Conservation (phyloP, 2,329 filamentous ascomycete species). For the Seiridium cupressi region DNA sequence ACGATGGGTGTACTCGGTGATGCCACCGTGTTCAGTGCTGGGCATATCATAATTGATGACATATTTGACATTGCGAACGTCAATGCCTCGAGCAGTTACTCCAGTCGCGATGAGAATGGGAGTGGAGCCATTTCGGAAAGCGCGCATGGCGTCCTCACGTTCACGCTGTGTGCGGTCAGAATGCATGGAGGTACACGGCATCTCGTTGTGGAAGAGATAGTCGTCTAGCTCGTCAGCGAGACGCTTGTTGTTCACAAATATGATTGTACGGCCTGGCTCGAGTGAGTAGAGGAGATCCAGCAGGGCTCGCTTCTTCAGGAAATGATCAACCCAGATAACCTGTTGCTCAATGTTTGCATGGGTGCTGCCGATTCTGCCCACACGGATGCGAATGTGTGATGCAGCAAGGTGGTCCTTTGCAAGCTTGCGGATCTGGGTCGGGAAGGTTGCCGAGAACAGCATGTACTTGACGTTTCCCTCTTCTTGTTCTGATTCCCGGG, state of each 20-base stretch:
- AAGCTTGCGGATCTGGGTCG: slow-evolving; percentile 72
- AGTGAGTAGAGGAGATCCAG: slow-evolving; percentile 70
- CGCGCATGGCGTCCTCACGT: slow-evolving; percentile 86
- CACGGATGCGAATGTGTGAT: slow-evolving; percentile 75
- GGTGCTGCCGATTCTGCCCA: slow-evolving; percentile 82
- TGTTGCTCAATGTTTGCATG: slow-evolving; percentile 81
- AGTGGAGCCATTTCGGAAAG: slow-evolving; percentile 71
- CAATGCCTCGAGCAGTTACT: slow-evolving; percentile 83
- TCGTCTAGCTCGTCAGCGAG: slow-evolving; percentile 84
- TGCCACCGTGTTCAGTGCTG: slow-evolving; percentile 72
- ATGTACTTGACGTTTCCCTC: slow-evolving; percentile 68
- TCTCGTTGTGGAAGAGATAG: slow-evolving; percentile 73
- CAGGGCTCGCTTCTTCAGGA: slow-evolving; percentile 68
- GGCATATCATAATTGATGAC: slow-evolving; percentile 95
- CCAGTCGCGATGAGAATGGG: slow-evolving; percentile 87
- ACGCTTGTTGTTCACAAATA: slow-evolving; percentile 84
- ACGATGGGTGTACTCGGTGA: slow-evolving; percentile 90
- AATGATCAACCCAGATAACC: slow-evolving; percentile 64
- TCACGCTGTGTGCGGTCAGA: slow-evolving; percentile 83
- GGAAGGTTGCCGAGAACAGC: slow-evolving; percentile 95
- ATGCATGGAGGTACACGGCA: slow-evolving; percentile 89
- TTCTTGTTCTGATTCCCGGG: slow-evolving; percentile 61
- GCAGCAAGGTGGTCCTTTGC: slow-evolving; percentile 73
- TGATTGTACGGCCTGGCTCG: slow-evolving; percentile 73
- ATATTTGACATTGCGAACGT: slow-evolving; percentile 82